phyloP scores from a whole-genome alignment of 164 flowering plant genomes.

The Tinospora cordifolia region DNA sequence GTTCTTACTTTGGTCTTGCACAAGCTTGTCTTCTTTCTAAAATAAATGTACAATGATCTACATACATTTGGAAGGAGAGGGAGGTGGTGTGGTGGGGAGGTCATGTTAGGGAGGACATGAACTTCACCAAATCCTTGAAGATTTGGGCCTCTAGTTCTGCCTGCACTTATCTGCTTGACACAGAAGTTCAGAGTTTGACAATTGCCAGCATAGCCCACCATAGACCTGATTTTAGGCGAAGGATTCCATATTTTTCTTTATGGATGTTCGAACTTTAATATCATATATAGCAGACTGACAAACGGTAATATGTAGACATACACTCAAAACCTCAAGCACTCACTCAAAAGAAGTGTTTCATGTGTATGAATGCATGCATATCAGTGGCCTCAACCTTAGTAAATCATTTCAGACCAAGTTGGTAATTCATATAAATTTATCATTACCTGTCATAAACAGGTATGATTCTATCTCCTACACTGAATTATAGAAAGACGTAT shows the following conservation, averaged over 20 bases:
- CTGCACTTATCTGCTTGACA: no score
- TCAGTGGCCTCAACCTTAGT: background rate
- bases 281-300: background rate
- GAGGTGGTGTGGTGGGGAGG: no score
- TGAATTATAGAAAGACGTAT: background rate
- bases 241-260: background rate
- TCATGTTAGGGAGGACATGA: no score
- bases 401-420: background rate
- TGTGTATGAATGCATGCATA: background rate
- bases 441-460: background rate
- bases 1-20: no score
- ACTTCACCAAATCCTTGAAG: no score
- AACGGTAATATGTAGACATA: background rate
- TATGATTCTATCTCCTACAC: background rate
- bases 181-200: background rate
- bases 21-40: no score
- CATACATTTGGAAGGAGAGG: no score
- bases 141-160: no score
- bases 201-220: background rate
- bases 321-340: background rate
- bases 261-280: background rate
- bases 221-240: background rate
- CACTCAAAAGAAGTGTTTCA: background rate
- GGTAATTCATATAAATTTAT: background rate
- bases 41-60: no score